Base-by-base conservation (phyloP, 805 yeast species). In the Starmerella roubikii region DNA sequence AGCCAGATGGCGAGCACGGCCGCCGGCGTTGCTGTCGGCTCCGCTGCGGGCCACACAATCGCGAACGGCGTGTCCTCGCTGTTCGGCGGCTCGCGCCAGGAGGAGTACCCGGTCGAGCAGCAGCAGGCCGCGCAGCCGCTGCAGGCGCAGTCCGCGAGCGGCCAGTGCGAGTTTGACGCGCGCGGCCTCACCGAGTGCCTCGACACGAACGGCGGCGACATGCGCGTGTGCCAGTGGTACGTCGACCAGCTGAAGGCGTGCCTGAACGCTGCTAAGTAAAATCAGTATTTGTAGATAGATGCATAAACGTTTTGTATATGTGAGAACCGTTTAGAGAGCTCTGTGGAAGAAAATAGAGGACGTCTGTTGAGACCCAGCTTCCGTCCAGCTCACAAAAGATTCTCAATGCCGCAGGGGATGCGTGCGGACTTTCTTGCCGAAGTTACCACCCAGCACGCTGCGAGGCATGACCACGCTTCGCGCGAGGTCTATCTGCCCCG, bases 11-110 rank as follows among this genome's bases (percentile, higher is more conserved):
- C 97, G 29, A 70, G 93, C 34, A 91, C 98, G 35, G 98, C 98
- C 40, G 98, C 97, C 35, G 98, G 98, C 76, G 98, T 91, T 32
- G 98, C 97, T 39, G 96, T 91, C 41, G 98, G 98, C 54, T 83
- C 95, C 37, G 78, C 97, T 45, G 77, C 88, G 39, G 98, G 98
- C 46, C 98, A 91, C 70, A 84, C 96, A 30, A 51, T 88, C 42
- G 96, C 96, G 65, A 93, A 93, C 46, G 97, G 97, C 54, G 66
- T 91, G 53, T 76, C 94, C 36, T 71, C 83, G 36, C 64, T 91
- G 72, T 88, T 88, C 54, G 84, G 93, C 39, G 93, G 94, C 40
- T 67, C 77, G 22, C 60, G 75, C 22, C 64, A 71, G 33, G 66
- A 69, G n/a, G 71, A 66, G 23, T 71, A 64, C 32, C 30, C 30